Base-by-base conservation (phyloP, 106 monocot genomes). In the Dendrobium nobile region DNA sequence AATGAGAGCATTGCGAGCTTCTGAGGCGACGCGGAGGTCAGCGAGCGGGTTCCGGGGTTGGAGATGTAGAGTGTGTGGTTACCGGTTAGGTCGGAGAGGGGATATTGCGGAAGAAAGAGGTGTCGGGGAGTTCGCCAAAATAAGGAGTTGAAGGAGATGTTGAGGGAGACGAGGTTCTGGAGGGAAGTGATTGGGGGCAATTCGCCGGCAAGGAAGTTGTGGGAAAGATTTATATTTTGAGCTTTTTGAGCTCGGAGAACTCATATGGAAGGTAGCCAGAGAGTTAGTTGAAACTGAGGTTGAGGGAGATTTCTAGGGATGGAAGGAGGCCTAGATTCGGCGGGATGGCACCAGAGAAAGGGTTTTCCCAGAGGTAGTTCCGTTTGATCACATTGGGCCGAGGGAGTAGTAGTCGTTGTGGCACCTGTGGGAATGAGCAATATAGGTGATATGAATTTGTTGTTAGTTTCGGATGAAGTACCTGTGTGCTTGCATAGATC, bases 141-240 rank as follows among this genome's bases (percentile, higher is more conserved):
- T n/a, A 97, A 97, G 61, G 80, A 77, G 40, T 97, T 97, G 86
- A 51, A 92, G 54, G 96, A 97, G 80, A 97, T 85, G 85, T 97
- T 97, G 41, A 97, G 89, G 43, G 86, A 59, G 17, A 97, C 90
- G 9, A 97, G 89, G 54, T 94, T 94, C 51, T 94, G 88, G 22
- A 97, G 67, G 1, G 41, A 51, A 6, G 90, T 54, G 13, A 97
- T 86, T 9, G 74, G 79, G 33, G 42, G 65, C 5, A 97, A 90
- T n/a, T 79, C 55, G 20, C 94, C 92, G 78, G 92, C 48, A 74
- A 97, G 89, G 54, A 76, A 22, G 82, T 97, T 97, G 82, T 97
- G 84, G n/a, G 96, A 97, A 20, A 94, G 33, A 84, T 97, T 94
- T 18, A 97, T 89, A 48, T 74, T 78, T 18, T 87, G 42, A 97